Evolutionary conservation across 202 grass and related monocot species (phyloP).

Genomic region (Setaria italica): DNA sequence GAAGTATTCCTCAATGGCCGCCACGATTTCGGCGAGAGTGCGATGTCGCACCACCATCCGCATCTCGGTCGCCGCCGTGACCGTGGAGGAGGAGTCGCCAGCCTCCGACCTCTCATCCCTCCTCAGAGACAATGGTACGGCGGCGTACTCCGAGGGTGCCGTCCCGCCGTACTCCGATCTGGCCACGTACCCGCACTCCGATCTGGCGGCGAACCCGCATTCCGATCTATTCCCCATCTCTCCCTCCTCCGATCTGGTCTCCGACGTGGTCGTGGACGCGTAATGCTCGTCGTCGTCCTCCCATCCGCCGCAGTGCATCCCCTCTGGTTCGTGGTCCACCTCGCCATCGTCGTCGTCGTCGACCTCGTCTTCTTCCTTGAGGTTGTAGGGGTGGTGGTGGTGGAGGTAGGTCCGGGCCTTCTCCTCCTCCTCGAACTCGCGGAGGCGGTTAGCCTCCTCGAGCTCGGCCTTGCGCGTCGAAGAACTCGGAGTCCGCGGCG

Average conservation of each 20-base stretch:
- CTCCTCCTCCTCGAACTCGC: slow-evolving; percentile 55
- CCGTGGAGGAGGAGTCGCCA: slow-evolving; percentile 60
- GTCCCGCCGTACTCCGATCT: slow-evolving; percentile 80
- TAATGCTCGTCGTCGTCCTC: slow-evolving; percentile 75
- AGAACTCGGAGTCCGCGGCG: slow-evolving; percentile 92
- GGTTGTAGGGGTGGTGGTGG: slow-evolving; percentile 26
- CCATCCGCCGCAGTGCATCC: slow-evolving; percentile 64
- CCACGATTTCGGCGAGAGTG: slow-evolving; percentile 78
- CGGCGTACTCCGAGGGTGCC: slow-evolving; percentile 57
- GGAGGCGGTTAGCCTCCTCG: slow-evolving; percentile 71
- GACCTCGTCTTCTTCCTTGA: slow-evolving; percentile 69
- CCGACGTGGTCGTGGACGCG: slow-evolving; percentile 74
- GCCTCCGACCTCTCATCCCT: slow-evolving; percentile 59
- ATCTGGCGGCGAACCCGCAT: slow-evolving; percentile 69
- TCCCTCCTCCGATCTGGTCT: slow-evolving; percentile 72
- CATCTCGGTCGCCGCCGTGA: slow-evolving; percentile 60
- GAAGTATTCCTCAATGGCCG: slow-evolving; percentile 89
- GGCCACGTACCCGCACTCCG: slow-evolving; percentile 62
- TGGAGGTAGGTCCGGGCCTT: slow-evolving; percentile 53
- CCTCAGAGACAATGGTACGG: slow-evolving; percentile 50
- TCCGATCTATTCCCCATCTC: slow-evolving; percentile 68
- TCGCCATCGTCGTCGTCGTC: slow-evolving; percentile 57
- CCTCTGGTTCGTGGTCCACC: slow-evolving; percentile 46
- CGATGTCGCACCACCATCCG: slow-evolving; percentile 82
- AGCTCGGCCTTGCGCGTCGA: slow-evolving; percentile 76